Evolutionary conservation across 129 eudicot genomes (phyloP).

Genomic region (Solidago caesia): DNA sequence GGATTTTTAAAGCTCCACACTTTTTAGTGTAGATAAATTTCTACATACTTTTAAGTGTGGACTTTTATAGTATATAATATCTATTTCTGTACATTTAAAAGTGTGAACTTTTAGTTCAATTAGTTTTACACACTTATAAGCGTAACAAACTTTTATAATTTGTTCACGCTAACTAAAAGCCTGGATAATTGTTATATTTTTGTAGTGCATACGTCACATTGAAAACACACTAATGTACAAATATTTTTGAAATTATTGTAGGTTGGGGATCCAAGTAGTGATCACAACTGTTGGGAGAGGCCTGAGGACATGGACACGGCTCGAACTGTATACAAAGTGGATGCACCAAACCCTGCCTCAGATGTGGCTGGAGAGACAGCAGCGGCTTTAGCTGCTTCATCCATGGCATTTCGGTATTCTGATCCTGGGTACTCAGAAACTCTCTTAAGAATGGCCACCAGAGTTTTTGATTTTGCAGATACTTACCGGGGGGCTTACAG

Average conservation of each 20-base stretch:
- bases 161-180: too few relatives aligned
- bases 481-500: slow-evolving; percentile 84
- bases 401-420: slow-evolving; percentile 73
- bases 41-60: too few relatives aligned
- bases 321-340: slow-evolving; percentile 73
- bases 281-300: slow-evolving; percentile 97
- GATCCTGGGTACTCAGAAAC: slow-evolving; percentile 83
- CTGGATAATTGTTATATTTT: too few relatives aligned
- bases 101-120: too few relatives aligned
- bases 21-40: too few relatives aligned
- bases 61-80: too few relatives aligned
- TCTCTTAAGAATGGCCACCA: slow-evolving; percentile 56
- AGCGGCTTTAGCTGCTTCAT: slow-evolving; percentile 92
- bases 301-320: slow-evolving; percentile 98
- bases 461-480: slow-evolving; percentile 76
- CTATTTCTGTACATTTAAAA: too few relatives aligned
- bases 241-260: slow-evolving; percentile 8
- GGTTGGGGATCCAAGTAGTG: slow-evolving; percentile 80
- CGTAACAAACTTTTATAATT: too few relatives aligned
- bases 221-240: too few relatives aligned
- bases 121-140: too few relatives aligned
- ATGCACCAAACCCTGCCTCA: slow-evolving; percentile 82
- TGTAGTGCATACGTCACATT: too few relatives aligned
- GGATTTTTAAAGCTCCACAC: too few relatives aligned
- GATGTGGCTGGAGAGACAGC: slow-evolving; percentile 96